These are phyloP conservation scores for Zasmidium angulare DNA, from an alignment of 2,329 filamentous ascomycete species.

Conservation along the genomic window DNA sequence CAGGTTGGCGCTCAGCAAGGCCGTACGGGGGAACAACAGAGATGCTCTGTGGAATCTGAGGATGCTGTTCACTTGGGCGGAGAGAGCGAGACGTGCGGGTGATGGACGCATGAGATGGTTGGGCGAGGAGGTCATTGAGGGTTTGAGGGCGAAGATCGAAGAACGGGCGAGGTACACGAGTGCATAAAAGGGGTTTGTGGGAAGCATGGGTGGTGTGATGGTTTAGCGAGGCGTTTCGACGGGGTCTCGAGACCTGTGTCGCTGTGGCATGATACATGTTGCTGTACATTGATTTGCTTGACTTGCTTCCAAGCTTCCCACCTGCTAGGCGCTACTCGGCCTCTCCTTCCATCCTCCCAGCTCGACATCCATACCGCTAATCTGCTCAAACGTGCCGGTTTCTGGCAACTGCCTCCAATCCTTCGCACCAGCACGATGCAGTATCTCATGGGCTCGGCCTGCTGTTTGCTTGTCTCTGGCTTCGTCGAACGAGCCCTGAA, in stretches of 20 bases:
- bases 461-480: too few relatives aligned
- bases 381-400: too few relatives aligned
- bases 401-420: too few relatives aligned
- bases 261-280: neutral
- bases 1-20: constrained; percentile 59
- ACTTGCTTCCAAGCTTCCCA: neutral
- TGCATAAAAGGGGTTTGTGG: neutral
- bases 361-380: too few relatives aligned
- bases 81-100: constrained; percentile 37
- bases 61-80: constrained; percentile 67
- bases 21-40: constrained; percentile 46
- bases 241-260: neutral
- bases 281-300: neutral
- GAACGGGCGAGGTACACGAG: constrained; percentile 33
- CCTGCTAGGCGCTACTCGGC: neutral
- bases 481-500: too few relatives aligned
- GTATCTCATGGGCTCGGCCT: too few relatives aligned
- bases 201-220: neutral
- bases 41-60: constrained; percentile 63
- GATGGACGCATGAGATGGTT: constrained; percentile 53
- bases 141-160: constrained; percentile 52
- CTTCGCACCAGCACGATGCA: too few relatives aligned
- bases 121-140: constrained; percentile 56
- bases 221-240: constrained; percentile 4
- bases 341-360: neutral